phyloP scores from a whole-genome alignment of 2,329 filamentous ascomycete genomes.

The Akanthomyces lecanii region DNA sequence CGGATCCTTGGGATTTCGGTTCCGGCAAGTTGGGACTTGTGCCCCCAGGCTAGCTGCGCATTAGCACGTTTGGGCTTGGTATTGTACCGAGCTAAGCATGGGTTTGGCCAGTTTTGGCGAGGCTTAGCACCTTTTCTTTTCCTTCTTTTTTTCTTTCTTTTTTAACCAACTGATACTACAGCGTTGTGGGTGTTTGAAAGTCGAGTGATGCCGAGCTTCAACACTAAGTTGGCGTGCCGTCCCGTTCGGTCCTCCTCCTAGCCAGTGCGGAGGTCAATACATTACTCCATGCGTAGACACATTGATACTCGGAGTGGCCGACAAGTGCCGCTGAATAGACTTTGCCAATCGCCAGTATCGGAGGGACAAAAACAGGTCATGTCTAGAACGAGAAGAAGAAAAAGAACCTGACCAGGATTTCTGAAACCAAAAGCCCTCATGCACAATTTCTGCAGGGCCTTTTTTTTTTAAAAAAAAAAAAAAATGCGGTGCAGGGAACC shows the following conservation, averaged over 20 bases:
- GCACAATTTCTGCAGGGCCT: slow-evolving; percentile 10
- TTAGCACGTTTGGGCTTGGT: slow-evolving; percentile 6
- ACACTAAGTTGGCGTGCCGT: not conserved
- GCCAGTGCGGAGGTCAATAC: not conserved
- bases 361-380: not conserved
- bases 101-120: not conserved
- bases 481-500: not conserved
- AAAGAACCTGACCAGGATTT: not conserved
- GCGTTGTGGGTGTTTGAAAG: not conserved
- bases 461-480: not conserved
- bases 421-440: slow-evolving; percentile 6
- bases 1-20: slow-evolving; percentile 5
- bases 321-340: not conserved
- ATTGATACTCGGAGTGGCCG: not conserved
- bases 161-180: not conserved
- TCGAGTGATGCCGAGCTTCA: too few species aligned
- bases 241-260: not conserved
- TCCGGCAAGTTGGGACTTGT: slow-evolving; percentile 10
- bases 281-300: not conserved
- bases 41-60: slow-evolving; percentile 1
- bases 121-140: not conserved
- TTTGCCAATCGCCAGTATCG: not conserved
- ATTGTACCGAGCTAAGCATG: slow-evolving; percentile 7
- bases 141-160: not conserved
- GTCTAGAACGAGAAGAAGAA: not conserved